Percentiles rank a stretch among this genome's conserved stretches.
These are phyloP conservation scores for Fusarium buharicum DNA, from an alignment of 2,329 filamentous ascomycete genomes.

Conservation along the genomic window DNA sequence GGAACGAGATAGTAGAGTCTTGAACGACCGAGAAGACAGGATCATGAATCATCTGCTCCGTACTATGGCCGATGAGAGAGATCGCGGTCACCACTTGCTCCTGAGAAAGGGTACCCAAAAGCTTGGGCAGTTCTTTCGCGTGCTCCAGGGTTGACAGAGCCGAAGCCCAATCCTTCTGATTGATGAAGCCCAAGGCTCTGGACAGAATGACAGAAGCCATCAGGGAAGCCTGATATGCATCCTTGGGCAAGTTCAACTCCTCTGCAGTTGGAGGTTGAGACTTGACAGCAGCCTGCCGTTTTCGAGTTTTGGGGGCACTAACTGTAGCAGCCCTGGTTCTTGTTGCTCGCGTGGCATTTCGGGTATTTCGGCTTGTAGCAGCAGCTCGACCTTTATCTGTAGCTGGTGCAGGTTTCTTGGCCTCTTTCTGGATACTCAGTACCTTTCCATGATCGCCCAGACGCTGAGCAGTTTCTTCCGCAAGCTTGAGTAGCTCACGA, in stretches of 20 bases:
- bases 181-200: constrained; percentile 58
- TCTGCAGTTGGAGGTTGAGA: constrained; percentile 37
- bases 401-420: constrained; percentile 26
- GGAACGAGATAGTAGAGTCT: constrained; percentile 91
- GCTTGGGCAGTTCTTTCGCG: constrained; percentile 57
- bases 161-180: constrained; percentile 65
- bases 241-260: constrained; percentile 41
- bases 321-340: constrained; percentile 37
- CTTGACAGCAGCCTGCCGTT: constrained; percentile 40
- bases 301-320: constrained; percentile 31
- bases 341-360: constrained; percentile 42
- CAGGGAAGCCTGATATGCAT: constrained; percentile 52
- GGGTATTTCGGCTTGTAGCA: constrained; percentile 42
- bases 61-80: constrained; percentile 73
- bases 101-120: constrained; percentile 53
- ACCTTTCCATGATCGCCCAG: constrained; percentile 45
- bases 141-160: constrained; percentile 67
- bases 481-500: constrained; percentile 57
- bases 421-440: constrained; percentile 9
- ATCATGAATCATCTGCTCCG: constrained; percentile 79
- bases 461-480: constrained; percentile 59
- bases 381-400: constrained; percentile 32
- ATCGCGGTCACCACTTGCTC: constrained; percentile 73
- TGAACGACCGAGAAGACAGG: constrained; percentile 89
- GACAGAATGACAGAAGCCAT: constrained; percentile 51